A percentile compares a stretch with the other conserved stretches of the same genome.
These are phyloP conservation scores for Aspergillus ochraceoroseus DNA, from an alignment of 2,329 filamentous ascomycete genomes.

Conservation along the genomic window DNA sequence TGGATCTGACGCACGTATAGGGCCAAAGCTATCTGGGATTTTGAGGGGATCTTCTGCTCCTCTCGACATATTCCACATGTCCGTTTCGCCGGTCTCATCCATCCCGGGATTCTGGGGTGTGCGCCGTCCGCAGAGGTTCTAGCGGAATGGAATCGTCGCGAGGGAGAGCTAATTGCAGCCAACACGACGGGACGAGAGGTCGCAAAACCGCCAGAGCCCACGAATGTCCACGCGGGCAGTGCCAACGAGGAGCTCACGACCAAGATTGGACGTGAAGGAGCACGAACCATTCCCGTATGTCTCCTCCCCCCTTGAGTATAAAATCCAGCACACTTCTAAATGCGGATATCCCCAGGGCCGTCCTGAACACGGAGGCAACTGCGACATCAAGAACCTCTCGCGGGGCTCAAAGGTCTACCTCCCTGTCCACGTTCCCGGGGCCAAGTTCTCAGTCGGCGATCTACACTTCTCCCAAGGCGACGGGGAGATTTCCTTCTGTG, in stretches of 20 bases:
- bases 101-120: slow-evolving; percentile 86
- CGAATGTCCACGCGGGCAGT: slow-evolving; percentile 67
- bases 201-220: slow-evolving; percentile 67
- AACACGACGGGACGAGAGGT: slow-evolving; percentile 64
- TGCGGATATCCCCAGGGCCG: no score
- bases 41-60: slow-evolving; percentile 73
- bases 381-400: slow-evolving; percentile 83
- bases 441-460: slow-evolving; percentile 87
- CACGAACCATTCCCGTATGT: slow-evolving; percentile 69
- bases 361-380: slow-evolving; percentile 85
- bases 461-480: slow-evolving; percentile 84
- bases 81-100: slow-evolving; percentile 81
- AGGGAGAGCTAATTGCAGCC: slow-evolving; percentile 70
- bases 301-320: not conserved
- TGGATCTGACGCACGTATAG: slow-evolving; percentile 22
- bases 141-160: slow-evolving; percentile 75
- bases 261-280: slow-evolving; percentile 71
- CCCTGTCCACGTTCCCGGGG: slow-evolving; percentile 78
- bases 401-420: slow-evolving; percentile 78
- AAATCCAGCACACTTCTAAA: not conserved
- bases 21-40: slow-evolving; percentile 71
- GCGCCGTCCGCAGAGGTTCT: slow-evolving; percentile 76
- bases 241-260: slow-evolving; percentile 56
- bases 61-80: slow-evolving; percentile 83
- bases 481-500: slow-evolving; percentile 83